Evolutionary conservation across 83 land plant genomes (phyloP), one percentile per base, ranked within the genome.

Genomic region (Thuja plicata): DNA sequence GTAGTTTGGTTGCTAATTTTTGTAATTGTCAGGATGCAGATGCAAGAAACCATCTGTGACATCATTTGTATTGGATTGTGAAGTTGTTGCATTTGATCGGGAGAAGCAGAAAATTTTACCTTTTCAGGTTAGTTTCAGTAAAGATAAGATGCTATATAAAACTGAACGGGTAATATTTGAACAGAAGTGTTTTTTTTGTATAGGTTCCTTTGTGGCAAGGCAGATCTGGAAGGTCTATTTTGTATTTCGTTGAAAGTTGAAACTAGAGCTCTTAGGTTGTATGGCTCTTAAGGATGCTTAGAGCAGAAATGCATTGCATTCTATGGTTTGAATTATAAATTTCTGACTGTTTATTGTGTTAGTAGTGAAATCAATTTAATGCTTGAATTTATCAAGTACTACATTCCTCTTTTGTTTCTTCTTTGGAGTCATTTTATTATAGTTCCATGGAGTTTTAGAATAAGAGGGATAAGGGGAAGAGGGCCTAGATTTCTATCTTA

Each of bases 41-140:
- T 94, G 92, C 86, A 97, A 94, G 94, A 95, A 95, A 88, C 90
- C 94, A 13, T 88, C 89, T 81, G 96, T 96, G 55, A 93, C 55
- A 60, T 95, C 99, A 57, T 98, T 97, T 92, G 98, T 98, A 54
- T 87, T 98, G 38, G 99, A 98, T 89, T 94, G 98, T 91, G 99
- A 98, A 91, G 89, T 98, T 91, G 99, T 98, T 77, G 99, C 99
- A 76, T 96, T 91, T 90, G 99, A 97, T 84, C 94, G 94, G 52
- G 95, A 94, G 84, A 96, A 94, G 78, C 90, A 93, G 74, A 94
- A 91, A 87, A 97, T 98, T 55, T 87, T 97, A 88, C 98, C 99
- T 38, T 98, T 98, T 88, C 99, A 98, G 98, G 99, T 98, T 88
- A 54, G 66, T 43, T 37, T 87, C 86, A 89, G 6, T 19, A 62